phyloP scores from a whole-genome alignment of 805 yeast genomes.

The Zygotorulaspora danielsina region DNA sequence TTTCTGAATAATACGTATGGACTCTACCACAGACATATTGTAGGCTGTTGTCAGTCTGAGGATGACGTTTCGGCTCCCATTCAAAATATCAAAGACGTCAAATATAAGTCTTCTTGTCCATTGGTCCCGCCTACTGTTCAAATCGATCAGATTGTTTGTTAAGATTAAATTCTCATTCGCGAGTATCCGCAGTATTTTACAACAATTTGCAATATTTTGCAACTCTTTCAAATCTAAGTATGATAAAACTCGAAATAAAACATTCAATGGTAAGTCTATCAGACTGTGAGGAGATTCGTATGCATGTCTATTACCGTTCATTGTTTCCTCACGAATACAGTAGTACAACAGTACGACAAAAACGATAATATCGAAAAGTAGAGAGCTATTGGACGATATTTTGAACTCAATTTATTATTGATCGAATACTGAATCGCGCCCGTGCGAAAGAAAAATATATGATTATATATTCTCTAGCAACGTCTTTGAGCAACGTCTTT shows the following conservation, averaged over 20 bases:
- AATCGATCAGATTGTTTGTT: conserved; percentile 13
- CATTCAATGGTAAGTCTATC: conserved; percentile 25
- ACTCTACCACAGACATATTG: conserved; percentile 18
- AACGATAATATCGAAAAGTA: conserved; percentile 7
- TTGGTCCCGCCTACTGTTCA: conserved; percentile 11
- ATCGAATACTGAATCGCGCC: not conserved
- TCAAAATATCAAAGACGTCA: conserved; percentile 22
- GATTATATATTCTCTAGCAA: conserved; percentile 1
- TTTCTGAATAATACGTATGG: conserved; percentile 17
- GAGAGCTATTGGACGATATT: conserved; percentile 7
- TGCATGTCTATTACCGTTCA: conserved; percentile 1
- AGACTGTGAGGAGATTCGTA: conserved; percentile 1
- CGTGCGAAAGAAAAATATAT: not conserved
- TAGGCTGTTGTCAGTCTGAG: conserved; percentile 10
- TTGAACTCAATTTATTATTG: conserved; percentile 1
- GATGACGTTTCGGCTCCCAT: conserved; percentile 15
- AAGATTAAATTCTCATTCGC: conserved; percentile 25
- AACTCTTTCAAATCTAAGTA: conserved; percentile 24
- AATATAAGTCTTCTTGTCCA: conserved; percentile 24
- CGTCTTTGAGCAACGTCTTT: not conserved
- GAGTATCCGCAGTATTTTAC: conserved; percentile 23
- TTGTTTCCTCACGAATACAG: conserved; percentile 5
- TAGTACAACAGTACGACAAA: conserved; percentile 9
- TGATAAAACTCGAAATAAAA: conserved; percentile 24
- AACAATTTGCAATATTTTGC: conserved; percentile 20